phyloP scores from a whole-genome alignment of 176 grass and related monocot genomes.

The Eleusine coracana region DNA sequence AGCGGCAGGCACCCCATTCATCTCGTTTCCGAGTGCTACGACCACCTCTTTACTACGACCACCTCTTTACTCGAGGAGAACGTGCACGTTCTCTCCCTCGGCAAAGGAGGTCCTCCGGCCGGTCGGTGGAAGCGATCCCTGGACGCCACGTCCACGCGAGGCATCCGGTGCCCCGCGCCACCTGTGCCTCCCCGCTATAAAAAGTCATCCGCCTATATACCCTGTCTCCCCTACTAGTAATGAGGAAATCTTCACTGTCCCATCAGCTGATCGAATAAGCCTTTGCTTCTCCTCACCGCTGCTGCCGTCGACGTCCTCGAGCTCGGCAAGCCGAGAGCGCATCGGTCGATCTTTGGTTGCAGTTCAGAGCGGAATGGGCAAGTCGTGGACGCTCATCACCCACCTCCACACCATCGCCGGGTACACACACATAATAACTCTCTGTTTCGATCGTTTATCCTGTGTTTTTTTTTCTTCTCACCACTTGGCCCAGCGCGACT shows the following conservation, averaged over 20 bases:
- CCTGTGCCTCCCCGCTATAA: not conserved
- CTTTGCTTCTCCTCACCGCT: not conserved
- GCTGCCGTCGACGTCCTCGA: not conserved
- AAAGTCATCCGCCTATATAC: not conserved
- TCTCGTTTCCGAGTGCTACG: too few relatives aligned
- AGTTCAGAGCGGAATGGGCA: slow-evolving; percentile 32
- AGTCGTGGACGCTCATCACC: slow-evolving; percentile 46
- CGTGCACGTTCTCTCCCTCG: not conserved
- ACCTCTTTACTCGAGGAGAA: not conserved
- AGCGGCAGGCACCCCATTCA: not conserved
- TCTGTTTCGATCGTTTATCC: too few relatives aligned
- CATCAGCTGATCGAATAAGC: not conserved
- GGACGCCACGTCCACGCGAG: slow-evolving; percentile 51
- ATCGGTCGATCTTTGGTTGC: too few relatives aligned
- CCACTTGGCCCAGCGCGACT: fast-evolving
- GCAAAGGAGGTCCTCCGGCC: not conserved
- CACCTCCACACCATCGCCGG: slow-evolving; percentile 50
- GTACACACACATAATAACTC: not conserved
- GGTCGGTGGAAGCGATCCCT: not conserved
- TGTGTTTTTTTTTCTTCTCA: not conserved
- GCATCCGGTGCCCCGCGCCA: slow-evolving; percentile 34
- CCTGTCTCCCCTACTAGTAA: not conserved
- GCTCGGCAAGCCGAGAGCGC: not conserved
- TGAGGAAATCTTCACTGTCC: not conserved
- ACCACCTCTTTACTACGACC: not conserved